Conservation (phyloP, 441 rosid genomes). For the Mallotus repandus region DNA sequence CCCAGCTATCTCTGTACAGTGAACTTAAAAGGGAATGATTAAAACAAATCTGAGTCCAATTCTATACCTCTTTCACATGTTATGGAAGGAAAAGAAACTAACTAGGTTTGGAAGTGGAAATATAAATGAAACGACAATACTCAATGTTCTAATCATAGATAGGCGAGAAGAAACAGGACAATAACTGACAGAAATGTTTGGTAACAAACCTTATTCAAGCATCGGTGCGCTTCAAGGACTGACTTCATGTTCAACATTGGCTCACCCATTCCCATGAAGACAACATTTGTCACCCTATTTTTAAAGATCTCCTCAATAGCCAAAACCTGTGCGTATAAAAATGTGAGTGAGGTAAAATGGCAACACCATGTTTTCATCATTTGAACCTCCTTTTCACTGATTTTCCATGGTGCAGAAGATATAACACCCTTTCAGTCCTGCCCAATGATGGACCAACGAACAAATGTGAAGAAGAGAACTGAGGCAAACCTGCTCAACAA, state of each 20-base stretch:
- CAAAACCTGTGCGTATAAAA: slow-evolving; percentile 50
- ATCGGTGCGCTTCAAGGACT: slow-evolving; percentile 85
- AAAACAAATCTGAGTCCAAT: not conserved
- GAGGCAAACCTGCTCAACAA: slow-evolving; percentile 73
- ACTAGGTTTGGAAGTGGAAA: slow-evolving; percentile 18
- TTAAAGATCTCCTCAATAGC: slow-evolving; percentile 88
- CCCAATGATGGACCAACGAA: too few species aligned
- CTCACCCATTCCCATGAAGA: slow-evolving; percentile 99
- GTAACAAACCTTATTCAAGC: slow-evolving; percentile 74
- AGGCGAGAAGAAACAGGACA: not conserved
- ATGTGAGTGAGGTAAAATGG: not conserved
- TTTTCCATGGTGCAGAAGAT: too few species aligned
- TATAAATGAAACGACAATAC: not conserved
- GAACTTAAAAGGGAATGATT: not conserved
- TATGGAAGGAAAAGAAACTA: not conserved
- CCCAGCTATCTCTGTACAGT: not conserved
- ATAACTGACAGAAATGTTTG: slow-evolving; percentile 10
- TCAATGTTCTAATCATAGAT: slow-evolving; percentile 10
- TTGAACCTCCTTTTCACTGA: too few species aligned
- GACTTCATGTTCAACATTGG: slow-evolving; percentile 93
- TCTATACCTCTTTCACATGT: not conserved
- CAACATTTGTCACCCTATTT: slow-evolving; percentile 92
- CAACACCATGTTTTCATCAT: not conserved
- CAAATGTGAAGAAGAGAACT: not conserved
- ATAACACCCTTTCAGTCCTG: too few species aligned